phyloP scores from a whole-genome alignment of 2,329 filamentous ascomycete genomes.

The Acrodontium crateriforme region DNA sequence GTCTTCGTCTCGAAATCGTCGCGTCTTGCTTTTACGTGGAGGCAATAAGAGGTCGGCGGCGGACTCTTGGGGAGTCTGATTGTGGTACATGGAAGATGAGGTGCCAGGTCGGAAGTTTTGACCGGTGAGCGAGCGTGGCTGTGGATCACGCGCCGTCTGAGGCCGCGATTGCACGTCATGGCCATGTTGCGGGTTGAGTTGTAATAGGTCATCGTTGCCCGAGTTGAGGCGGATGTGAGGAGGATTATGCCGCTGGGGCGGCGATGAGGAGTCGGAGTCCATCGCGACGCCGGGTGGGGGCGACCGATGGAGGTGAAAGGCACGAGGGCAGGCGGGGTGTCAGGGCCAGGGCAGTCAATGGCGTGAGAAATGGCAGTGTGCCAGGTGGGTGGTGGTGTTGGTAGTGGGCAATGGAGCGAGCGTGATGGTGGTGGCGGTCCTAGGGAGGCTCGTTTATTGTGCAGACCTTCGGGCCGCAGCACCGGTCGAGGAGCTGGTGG shows the following conservation, averaged over 20 bases:
- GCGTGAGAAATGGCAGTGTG: too few relatives aligned
- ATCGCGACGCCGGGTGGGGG: conserved; percentile 6
- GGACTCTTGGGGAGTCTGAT: conserved; percentile 25
- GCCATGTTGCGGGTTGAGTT: conserved; percentile 13
- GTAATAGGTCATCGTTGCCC: conserved; percentile 39
- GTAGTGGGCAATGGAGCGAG: too few relatives aligned
- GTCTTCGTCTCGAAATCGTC: conserved; percentile 39
- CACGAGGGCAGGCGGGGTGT: background rate
- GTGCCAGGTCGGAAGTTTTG: conserved; percentile 22
- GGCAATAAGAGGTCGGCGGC: conserved; percentile 36
- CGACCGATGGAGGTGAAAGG: background rate
- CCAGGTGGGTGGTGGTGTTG: too few relatives aligned
- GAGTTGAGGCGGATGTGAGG: conserved; percentile 54
- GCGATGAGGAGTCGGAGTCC: conserved; percentile 10
- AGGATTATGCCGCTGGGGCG: conserved; percentile 20
- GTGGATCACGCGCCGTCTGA: conserved; percentile 25
- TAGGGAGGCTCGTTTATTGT: too few relatives aligned
- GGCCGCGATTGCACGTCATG: conserved; percentile 17
- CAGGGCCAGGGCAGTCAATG: too few relatives aligned
- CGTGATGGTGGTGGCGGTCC: too few relatives aligned
- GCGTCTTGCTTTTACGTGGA: conserved; percentile 34
- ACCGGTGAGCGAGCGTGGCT: conserved; percentile 33
- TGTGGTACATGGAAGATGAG: conserved; percentile 17
- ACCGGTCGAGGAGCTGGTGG: too few relatives aligned
- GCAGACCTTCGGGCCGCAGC: too few relatives aligned